phyloP scores from a whole-genome alignment of 108 stramenopile species.

The Nitzschia sp. region DNA sequence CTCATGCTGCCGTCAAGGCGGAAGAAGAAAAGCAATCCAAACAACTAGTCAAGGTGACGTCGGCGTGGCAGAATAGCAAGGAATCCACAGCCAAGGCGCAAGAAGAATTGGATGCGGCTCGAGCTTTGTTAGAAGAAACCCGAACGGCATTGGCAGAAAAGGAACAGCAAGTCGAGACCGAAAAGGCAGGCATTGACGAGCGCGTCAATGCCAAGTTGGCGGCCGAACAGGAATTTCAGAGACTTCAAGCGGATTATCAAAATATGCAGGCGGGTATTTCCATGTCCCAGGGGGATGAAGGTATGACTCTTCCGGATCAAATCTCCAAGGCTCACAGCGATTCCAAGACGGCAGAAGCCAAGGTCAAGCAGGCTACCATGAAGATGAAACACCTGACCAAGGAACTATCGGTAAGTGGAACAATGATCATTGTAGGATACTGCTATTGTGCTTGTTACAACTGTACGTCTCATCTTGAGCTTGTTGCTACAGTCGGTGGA shows the following conservation, averaged over 20 bases:
- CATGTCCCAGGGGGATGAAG: conserved; percentile 77
- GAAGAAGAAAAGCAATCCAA: conserved; percentile 89
- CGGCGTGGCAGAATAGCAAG: conserved; percentile 81
- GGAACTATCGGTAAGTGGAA: conserved; percentile 61
- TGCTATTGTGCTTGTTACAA: too few relatives aligned
- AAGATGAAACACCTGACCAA: conserved; percentile 88
- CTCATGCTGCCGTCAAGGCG: conserved; percentile 50
- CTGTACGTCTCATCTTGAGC: too few relatives aligned
- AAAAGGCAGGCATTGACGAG: conserved; percentile 56
- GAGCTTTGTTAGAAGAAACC: conserved; percentile 60
- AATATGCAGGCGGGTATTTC: conserved; percentile 88
- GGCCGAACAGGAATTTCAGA: conserved; percentile 62
- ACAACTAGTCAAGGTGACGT: conserved; percentile 90
- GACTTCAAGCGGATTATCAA: conserved; percentile 75
- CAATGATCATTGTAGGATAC: too few relatives aligned
- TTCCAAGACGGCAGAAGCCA: conserved; percentile 88
- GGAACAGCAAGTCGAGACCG: conserved; percentile 60
- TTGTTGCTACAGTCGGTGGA: conserved; percentile 62
- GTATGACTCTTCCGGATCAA: conserved; percentile 82
- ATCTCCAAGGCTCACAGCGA: conserved; percentile 85
- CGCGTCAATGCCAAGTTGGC: conserved; percentile 55
- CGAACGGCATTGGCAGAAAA: conserved; percentile 51
- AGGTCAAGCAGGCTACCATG: conserved; percentile 89
- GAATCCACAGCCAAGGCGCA: conserved; percentile 62
- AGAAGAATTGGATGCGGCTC: conserved; percentile 70